A percentile compares a stretch with the other conserved stretches of the same genome.
Evolutionary conservation across 2,329 filamentous ascomycete genomes (phyloP).

Genomic region (Cladophialophora yegresii): DNA sequence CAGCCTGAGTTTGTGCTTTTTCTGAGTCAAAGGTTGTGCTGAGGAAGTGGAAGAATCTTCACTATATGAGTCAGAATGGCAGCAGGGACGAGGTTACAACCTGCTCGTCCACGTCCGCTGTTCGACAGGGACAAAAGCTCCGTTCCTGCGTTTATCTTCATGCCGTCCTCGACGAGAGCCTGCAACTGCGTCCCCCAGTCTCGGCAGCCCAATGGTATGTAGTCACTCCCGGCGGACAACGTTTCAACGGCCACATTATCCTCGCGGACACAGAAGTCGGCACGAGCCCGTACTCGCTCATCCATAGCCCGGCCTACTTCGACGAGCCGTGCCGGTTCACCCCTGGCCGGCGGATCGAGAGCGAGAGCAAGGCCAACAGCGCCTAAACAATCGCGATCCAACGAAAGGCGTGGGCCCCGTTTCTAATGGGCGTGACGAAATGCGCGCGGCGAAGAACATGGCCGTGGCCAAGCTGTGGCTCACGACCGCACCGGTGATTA

Average conservation of each 20-base stretch:
- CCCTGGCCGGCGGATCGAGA: slow-evolving; percentile 10
- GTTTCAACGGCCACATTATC: slow-evolving; percentile 1
- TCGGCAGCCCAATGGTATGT: slow-evolving; percentile 2
- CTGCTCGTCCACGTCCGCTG: not conserved
- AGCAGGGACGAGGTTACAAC: not conserved
- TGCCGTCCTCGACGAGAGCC: slow-evolving; percentile 8
- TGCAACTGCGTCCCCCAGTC: slow-evolving; percentile 1
- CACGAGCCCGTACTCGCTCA: slow-evolving; percentile 6
- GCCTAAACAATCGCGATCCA: not conserved
- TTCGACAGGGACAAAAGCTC: not conserved
- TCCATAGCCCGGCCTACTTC: slow-evolving; percentile 9
- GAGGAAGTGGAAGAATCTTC: not conserved
- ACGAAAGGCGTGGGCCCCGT: slow-evolving; percentile 1
- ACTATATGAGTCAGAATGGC: not conserved
- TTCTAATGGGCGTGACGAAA: slow-evolving; percentile 1
- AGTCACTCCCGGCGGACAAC: not conserved
- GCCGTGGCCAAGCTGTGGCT: slow-evolving; percentile 1
- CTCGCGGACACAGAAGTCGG: slow-evolving; percentile 1
- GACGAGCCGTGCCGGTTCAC: slow-evolving; percentile 2
- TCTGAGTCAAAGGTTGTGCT: not conserved
- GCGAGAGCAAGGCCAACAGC: not conserved
- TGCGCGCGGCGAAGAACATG: slow-evolving; percentile 8
- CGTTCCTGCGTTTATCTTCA: slow-evolving; percentile 9
- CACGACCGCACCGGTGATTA: not conserved
- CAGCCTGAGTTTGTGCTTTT: not conserved